Percentiles rank a stretch among this genome's conserved stretches.
phyloP scores from a whole-genome alignment of 441 rosid genomes.

The Breynia disticha region DNA sequence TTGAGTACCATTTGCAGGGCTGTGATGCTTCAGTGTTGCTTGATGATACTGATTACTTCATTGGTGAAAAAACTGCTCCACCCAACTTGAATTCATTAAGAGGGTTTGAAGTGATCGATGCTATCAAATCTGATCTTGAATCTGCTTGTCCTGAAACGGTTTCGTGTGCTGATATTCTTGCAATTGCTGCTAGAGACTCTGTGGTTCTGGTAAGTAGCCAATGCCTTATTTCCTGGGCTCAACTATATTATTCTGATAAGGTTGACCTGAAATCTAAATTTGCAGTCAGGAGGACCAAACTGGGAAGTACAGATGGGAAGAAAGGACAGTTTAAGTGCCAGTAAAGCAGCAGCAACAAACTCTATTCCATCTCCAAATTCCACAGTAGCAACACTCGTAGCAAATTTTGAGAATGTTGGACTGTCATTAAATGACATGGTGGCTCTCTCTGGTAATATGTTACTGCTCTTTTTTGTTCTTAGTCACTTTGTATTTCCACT shows the following conservation, averaged over 20 bases:
- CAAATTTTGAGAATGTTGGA: constrained; percentile 64
- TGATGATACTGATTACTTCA: constrained; percentile 45
- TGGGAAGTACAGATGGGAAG: constrained; percentile 84
- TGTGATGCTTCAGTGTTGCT: constrained; percentile 78
- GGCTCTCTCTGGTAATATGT: constrained; percentile 51
- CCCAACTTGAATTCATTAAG: constrained; percentile 73
- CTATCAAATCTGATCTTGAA: constrained; percentile 57
- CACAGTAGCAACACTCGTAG: constrained; percentile 38
- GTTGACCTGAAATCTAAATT: not conserved
- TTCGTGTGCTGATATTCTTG: constrained; percentile 80
- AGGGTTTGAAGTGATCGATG: constrained; percentile 75
- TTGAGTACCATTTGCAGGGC: constrained; percentile 42
- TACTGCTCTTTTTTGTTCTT: not conserved
- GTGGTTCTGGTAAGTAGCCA: constrained; percentile 43
- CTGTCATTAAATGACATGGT: constrained; percentile 60
- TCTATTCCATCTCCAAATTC: constrained; percentile 71
- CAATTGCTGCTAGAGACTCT: constrained; percentile 63
- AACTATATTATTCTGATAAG: not conserved
- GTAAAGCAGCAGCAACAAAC: constrained; percentile 51
- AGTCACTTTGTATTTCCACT: too few species aligned
- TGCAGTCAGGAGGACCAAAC: constrained; percentile 75
- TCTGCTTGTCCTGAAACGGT: constrained; percentile 60
- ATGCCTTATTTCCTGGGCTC: not conserved
- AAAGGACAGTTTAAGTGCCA: constrained; percentile 52
- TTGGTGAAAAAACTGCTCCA: constrained; percentile 78